These are phyloP conservation scores for Phaffia tasmanica DNA, from an alignment of 768 basidiomycete species.

Conservation along the genomic window DNA sequence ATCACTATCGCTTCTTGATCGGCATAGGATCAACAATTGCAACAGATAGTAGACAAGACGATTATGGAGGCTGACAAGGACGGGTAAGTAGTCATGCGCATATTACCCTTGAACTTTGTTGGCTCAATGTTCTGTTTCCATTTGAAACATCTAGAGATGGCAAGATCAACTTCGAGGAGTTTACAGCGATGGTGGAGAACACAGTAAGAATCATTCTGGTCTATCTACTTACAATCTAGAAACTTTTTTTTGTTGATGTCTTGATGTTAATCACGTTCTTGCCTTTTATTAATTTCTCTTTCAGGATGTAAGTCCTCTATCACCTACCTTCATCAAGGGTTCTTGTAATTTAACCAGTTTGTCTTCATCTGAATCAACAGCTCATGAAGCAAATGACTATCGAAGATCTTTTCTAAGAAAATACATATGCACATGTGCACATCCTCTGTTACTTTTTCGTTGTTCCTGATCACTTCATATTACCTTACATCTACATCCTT, in stretches of 20 bases:
- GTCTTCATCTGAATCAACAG: background rate
- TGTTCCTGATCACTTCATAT: too few relatives aligned
- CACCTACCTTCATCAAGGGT: background rate
- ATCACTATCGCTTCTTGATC: background rate
- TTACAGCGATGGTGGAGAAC: slow-evolving; percentile 89
- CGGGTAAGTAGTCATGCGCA: slow-evolving; percentile 41
- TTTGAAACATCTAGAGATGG: slow-evolving; percentile 51
- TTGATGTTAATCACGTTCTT: background rate
- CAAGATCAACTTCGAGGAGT: slow-evolving; percentile 93
- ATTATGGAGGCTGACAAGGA: slow-evolving; percentile 99
- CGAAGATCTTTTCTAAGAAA: slow-evolving; percentile 67
- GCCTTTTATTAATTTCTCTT: slow-evolving; percentile 16
- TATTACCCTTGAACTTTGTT: background rate
- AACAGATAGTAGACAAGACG: slow-evolving; percentile 99
- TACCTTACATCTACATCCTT: too few relatives aligned
- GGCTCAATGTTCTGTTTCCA: background rate
- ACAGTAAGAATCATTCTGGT: slow-evolving; percentile 50
- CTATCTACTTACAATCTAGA: background rate
- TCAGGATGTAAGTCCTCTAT: slow-evolving; percentile 49
- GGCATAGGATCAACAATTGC: slow-evolving; percentile 85
- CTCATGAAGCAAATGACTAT: slow-evolving; percentile 68
- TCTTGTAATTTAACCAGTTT: background rate
- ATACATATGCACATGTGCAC: too few relatives aligned
- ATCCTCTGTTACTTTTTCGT: too few relatives aligned
- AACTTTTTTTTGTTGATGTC: background rate